phyloP scores from a whole-genome alignment of 352 stramenopile species.

The Blastocystis sp. region DNA sequence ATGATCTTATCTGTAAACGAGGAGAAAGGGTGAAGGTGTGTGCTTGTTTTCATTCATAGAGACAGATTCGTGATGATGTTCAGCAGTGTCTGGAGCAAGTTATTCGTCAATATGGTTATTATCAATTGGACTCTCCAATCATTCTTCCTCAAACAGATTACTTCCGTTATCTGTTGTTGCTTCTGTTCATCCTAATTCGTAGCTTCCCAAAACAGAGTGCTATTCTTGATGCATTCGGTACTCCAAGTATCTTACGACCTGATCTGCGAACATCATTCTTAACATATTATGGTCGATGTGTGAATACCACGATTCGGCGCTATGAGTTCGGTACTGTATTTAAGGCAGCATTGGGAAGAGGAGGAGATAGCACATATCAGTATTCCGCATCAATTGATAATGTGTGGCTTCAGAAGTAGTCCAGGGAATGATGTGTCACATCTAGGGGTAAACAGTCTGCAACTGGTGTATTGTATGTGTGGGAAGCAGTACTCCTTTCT shows the following conservation, averaged over 20 bases:
- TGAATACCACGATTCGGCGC: neutral
- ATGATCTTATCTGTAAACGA: neutral
- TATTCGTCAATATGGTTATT: neutral
- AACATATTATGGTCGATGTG: neutral
- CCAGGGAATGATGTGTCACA: neutral
- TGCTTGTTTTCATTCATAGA: neutral
- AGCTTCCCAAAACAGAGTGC: neutral
- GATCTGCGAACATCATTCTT: conserved; percentile 11
- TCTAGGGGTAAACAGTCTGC: neutral
- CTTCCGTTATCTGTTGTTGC: neutral
- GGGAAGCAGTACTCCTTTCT: neutral
- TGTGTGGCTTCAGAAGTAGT: neutral
- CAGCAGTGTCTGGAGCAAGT: neutral
- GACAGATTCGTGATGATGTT: neutral
- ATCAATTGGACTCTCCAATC: neutral
- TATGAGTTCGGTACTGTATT: conserved; percentile 15
- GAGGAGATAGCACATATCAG: neutral
- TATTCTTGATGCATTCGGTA: neutral
- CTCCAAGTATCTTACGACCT: neutral
- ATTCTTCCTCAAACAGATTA: neutral
- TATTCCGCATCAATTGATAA: neutral
- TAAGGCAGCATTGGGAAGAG: neutral
- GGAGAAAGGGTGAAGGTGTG: neutral
- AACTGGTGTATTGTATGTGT: neutral
- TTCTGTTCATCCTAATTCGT: neutral